A percentile compares a stretch with the other conserved stretches of the same genome.
phyloP scores from a whole-genome alignment of 495 filamentous ascomycete species.

The Aspergillus sclerotiicarbonarius region DNA sequence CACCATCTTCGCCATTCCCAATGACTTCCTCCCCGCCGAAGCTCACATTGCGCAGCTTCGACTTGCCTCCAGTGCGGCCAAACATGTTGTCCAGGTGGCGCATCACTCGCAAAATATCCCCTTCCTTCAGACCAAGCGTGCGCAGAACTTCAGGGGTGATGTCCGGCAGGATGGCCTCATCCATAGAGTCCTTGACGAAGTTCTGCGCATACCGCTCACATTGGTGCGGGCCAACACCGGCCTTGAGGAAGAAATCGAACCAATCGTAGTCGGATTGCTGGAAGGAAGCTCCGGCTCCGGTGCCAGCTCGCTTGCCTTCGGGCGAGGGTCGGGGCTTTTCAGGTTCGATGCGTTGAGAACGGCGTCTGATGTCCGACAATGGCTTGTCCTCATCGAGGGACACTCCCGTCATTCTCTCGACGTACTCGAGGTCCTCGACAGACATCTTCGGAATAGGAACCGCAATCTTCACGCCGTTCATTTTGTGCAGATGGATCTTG shows the following conservation, averaged over 20 bases:
- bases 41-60: conserved; percentile 59
- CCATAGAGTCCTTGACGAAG: conserved; percentile 90
- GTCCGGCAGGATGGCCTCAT: conserved; percentile 83
- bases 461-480: conserved; percentile 97
- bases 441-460: conserved; percentile 96
- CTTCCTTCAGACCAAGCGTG: conserved; percentile 87
- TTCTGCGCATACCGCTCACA: conserved; percentile 92
- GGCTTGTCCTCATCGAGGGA: conserved; percentile 97
- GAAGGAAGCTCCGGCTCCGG: conserved; percentile 53
- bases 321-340: conserved; percentile 18
- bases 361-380: conserved; percentile 69
- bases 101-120: conserved; percentile 94
- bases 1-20: conserved; percentile 48
- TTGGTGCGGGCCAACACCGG: conserved; percentile 84
- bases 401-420: conserved; percentile 79
- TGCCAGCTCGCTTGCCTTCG: conserved; percentile 37
- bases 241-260: conserved; percentile 96
- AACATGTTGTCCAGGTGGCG: conserved; percentile 83
- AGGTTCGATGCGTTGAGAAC: conserved; percentile 30
- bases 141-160: conserved; percentile 78
- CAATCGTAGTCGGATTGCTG: conserved; percentile 79
- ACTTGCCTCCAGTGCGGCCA: conserved; percentile 57
- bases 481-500: conserved; percentile 97
- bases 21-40: conserved; percentile 58
- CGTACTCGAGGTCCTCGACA: conserved; percentile 88